Evolutionary conservation across 768 basidiomycete genomes (phyloP).

Genomic region (Boletus rubescentipes): DNA sequence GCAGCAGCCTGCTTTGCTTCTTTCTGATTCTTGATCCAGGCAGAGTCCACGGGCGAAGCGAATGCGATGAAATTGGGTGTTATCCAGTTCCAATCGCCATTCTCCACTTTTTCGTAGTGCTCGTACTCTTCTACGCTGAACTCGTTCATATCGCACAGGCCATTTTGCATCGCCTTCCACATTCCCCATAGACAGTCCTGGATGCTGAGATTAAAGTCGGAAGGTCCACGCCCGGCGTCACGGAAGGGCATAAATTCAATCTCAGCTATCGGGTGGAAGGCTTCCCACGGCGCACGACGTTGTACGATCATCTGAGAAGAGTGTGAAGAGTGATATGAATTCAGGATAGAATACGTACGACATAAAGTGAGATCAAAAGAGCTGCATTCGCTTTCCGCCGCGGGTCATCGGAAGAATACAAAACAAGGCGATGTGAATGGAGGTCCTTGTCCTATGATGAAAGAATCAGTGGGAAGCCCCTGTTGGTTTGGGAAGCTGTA

Average conservation of each 20-base stretch:
- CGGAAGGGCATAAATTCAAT: slow-evolving; percentile 94
- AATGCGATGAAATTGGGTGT: slow-evolving; percentile 92
- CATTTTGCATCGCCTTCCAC: slow-evolving; percentile 89
- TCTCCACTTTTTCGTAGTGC: slow-evolving; percentile 92
- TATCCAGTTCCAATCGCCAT: slow-evolving; percentile 96
- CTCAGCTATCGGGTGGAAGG: slow-evolving; percentile 90
- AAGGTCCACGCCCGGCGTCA: slow-evolving; percentile 89
- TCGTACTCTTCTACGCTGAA: slow-evolving; percentile 94
- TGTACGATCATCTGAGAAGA: slow-evolving; percentile 83
- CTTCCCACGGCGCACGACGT: slow-evolving; percentile 88
- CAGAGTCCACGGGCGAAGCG: slow-evolving; percentile 83
- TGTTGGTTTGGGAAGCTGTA: slow-evolving; percentile 19
- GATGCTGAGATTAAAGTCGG: slow-evolving; percentile 90
- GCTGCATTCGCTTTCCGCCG: slow-evolving; percentile 92
- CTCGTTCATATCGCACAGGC: slow-evolving; percentile 90
- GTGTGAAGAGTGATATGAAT: slow-evolving; percentile 18
- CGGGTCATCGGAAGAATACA: slow-evolving; percentile 87
- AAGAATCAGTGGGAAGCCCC: slow-evolving; percentile 22
- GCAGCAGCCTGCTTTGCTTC: slow-evolving; percentile 48
- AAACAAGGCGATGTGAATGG: slow-evolving; percentile 68
- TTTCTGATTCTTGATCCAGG: slow-evolving; percentile 76
- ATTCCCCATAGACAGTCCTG: slow-evolving; percentile 90
- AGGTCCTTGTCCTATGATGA: slow-evolving; percentile 68
- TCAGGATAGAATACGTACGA: slow-evolving; percentile 52
- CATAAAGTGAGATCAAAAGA: slow-evolving; percentile 89